phyloP scores from a whole-genome alignment of 1,139 yeast species.

The Saccharomyces hybrid region DNA sequence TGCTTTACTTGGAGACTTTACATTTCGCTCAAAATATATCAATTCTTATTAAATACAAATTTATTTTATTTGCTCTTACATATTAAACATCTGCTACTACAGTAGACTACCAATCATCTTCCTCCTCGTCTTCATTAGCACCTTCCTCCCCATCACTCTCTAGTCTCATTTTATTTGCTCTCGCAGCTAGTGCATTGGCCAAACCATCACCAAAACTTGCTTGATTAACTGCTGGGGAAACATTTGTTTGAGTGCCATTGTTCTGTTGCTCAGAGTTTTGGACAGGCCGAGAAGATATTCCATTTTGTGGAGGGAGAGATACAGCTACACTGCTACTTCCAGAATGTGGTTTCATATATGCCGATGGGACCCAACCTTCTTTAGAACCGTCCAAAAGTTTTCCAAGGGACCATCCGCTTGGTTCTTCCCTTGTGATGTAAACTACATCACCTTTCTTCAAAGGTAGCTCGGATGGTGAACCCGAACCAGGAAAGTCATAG shows the following conservation, averaged over 20 bases:
- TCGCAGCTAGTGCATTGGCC: conserved; percentile 81
- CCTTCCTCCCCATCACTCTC: conserved; percentile 70
- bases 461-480: conserved; percentile 73
- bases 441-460: conserved; percentile 68
- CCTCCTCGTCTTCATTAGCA: conserved; percentile 52
- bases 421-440: conserved; percentile 58
- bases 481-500: conserved; percentile 87
- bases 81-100: background rate
- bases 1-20: too few relatives aligned
- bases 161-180: conserved; percentile 70
- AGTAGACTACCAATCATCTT: conserved; percentile 41
- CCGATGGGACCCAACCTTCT: conserved; percentile 98
- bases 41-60: background rate
- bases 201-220: conserved; percentile 70
- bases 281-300: background rate
- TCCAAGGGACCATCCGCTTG: conserved; percentile 91
- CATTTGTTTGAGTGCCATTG: conserved; percentile 40
- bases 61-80: background rate
- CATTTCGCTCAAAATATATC: background rate
- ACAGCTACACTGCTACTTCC: too few relatives aligned
- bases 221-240: conserved; percentile 42
- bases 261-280: conserved; percentile 28
- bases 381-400: conserved; percentile 63
- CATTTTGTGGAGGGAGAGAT: too few relatives aligned
- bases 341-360: conserved; percentile 50